Percentiles rank a stretch among this genome's conserved stretches.
These are phyloP conservation scores for Schizochytrium sp. DNA, from an alignment of 108 stramenopile species.

Conservation along the genomic window DNA sequence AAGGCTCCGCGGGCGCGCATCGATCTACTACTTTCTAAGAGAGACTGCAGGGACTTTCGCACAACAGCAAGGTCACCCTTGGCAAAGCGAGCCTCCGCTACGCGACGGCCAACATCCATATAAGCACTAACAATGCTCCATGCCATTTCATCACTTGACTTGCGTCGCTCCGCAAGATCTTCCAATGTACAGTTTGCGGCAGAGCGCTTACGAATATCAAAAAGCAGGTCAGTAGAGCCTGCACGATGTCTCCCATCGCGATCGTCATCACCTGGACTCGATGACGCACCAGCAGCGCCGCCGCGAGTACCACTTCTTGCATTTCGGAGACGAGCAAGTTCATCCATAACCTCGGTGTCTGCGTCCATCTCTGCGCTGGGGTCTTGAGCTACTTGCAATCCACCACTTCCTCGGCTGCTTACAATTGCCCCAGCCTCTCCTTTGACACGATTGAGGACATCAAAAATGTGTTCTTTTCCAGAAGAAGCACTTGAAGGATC, in stretches of 20 bases:
- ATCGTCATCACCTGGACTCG: background rate
- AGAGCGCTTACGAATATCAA: conserved; percentile 54
- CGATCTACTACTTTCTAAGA: background rate
- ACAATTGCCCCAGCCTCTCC: conserved; percentile 30
- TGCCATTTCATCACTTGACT: conserved; percentile 52
- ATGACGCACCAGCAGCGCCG: background rate
- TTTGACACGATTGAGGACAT: conserved; percentile 59
- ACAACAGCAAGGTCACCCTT: conserved; percentile 11
- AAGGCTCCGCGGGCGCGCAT: conserved; percentile 40
- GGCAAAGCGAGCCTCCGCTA: background rate
- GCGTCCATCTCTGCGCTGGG: background rate
- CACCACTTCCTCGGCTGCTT: background rate
- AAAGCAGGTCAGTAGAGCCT: conserved; percentile 36
- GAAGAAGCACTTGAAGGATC: conserved; percentile 54
- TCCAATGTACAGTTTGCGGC: conserved; percentile 48
- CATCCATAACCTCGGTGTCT: conserved; percentile 35
- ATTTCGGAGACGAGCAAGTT: conserved; percentile 8
- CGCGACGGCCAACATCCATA: conserved; percentile 26
- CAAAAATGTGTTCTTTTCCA: conserved; percentile 51
- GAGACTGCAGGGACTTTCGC: background rate
- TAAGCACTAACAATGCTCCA: conserved; percentile 14
- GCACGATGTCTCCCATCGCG: background rate
- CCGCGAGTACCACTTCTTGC: background rate
- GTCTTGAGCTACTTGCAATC: background rate
- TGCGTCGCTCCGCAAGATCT: conserved; percentile 54